Evolutionary conservation across 2,329 filamentous ascomycete genomes (phyloP), one percentile per base, ranked within the genome.

Genomic region (Exophiala sp.): DNA sequence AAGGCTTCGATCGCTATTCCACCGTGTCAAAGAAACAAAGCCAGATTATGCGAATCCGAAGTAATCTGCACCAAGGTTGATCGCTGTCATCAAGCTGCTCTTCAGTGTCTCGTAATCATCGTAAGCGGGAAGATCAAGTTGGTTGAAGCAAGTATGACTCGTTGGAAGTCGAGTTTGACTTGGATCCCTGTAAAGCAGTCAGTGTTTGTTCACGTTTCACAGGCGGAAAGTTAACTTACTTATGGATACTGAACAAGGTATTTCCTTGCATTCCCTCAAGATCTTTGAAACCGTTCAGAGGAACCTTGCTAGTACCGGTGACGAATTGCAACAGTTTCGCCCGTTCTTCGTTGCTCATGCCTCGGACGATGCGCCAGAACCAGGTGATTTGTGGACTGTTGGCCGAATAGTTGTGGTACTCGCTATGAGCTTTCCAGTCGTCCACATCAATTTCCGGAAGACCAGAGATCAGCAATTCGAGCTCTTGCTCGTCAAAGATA

Each of bases 181-280:
- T 16, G 62, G 62, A 52, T 64, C 62, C 51, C 59, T 59, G 50
- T 36, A 48, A 48, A 36, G 36, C 10, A 29, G 16, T 47, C 38
- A 52, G 40, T 14, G 29, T 10, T 11, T 36, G 24, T 24, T 32
- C 21, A 44, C 18, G 43, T 6, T 16, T 11, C 4, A 7, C 20
- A 33, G 8, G 11, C 18, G 18, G 32, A 16, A 35, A 35, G 9
- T 16, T n/a, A 56, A 56, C 57, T 60, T 54, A 60, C 61, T 94
- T 90, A 70, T 99, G 94, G 60, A 99, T 97, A 71, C 97, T 99
- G 84, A 99, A 99, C 62, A 90, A 86, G 72, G 88, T 96, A 71
- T 97, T 86, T 36, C 94, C 94, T 68, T 99, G 97, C 94, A 99
- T 99, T 62, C 94, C 95, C 75, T 99, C 95, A 5, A 99, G 82